A percentile compares a stretch with the other conserved stretches of the same genome.
Conservation (phyloP, 2,329 filamentous ascomycete species). For the Alternaria metachromatica region DNA sequence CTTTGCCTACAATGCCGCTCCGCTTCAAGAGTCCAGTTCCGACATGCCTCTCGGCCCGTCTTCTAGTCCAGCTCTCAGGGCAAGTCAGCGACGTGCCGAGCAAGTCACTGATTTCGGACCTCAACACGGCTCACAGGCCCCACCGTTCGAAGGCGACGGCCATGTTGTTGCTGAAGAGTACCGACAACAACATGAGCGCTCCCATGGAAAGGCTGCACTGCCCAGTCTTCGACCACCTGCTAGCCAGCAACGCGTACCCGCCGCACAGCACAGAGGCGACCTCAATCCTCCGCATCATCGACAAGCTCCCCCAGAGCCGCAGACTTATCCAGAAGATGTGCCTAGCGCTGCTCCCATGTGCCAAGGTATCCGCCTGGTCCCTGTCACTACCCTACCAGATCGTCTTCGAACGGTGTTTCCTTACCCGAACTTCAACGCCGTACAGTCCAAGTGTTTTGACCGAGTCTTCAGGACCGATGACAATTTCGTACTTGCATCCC, state of each 20-base stretch:
- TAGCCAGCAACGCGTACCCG: background rate
- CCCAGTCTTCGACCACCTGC: background rate
- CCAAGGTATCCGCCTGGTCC: conserved; percentile 67
- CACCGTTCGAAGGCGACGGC: background rate
- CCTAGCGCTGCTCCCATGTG: conserved; percentile 47
- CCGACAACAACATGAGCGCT: background rate
- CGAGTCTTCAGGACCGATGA: conserved; percentile 70
- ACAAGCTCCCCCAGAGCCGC: background rate
- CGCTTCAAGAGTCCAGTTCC: conserved; percentile 38
- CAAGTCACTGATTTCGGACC: background rate
- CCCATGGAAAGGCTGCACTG: background rate
- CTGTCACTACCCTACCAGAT: conserved; percentile 69
- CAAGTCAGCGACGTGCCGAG: conserved; percentile 39
- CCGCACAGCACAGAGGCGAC: background rate
- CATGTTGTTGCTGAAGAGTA: background rate
- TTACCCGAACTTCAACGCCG: conserved; percentile 78
- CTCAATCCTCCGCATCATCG: background rate
- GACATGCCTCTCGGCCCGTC: conserved; percentile 33
- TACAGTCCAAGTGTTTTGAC: conserved; percentile 80
- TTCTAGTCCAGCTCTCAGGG: conserved; percentile 52
- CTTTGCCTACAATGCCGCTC: conserved; percentile 30
- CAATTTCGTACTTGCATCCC: conserved; percentile 81
- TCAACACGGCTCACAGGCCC: background rate
- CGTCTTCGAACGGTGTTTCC: conserved; percentile 73
- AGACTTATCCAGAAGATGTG: background rate